Evolutionary conservation across 768 basidiomycete genomes (phyloP), one percentile per base, ranked within the genome.

Genomic region (Lactarius sanguifluus): DNA sequence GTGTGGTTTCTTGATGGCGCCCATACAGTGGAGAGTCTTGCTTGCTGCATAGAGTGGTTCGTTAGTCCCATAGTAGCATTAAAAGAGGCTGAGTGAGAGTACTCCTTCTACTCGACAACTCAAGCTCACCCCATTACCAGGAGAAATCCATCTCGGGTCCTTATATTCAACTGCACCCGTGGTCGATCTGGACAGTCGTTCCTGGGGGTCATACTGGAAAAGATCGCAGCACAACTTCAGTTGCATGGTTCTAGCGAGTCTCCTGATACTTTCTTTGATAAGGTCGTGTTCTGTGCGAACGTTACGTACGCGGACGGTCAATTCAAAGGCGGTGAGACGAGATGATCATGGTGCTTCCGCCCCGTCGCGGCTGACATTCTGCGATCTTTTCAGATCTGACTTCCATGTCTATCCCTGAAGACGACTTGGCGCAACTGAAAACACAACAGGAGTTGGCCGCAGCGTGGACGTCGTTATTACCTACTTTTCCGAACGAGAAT

Each of bases 1-100:
- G 90, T 85, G 3, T 98, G 97, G 97, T 93, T 88, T 76, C 79
- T 99, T 15, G 97, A 98, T 74, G 97, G 97, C 1, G 96, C 97
- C 13, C 97, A 99, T 75, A 99, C 97, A 0, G 77, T 84, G 15
- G 97, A 98, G 74, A 97, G 94, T 72, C 80, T 99, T 34, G 82
- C 84, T 54, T 94, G 86, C 67, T 96, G 96, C 71, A 83, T 91
- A 16, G 80, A 92, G 65, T 99, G 97, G 97, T 97, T 91, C 74
- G 87, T 85, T 56, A 82, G 78, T 59, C 86, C 87, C 12, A 80
- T 79, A 1, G 79, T 85, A 47, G 85, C 83, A 8, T 71, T 91
- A 60, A 72, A 77, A 13, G 61, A 73, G 64, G 69, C 36, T 16
- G 47, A 47, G 70, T 70, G 43, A 57, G 70, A 47, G 30, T 18